phyloP scores from a whole-genome alignment of 2,329 filamentous ascomycete genomes.

The Graphium sp. region DNA sequence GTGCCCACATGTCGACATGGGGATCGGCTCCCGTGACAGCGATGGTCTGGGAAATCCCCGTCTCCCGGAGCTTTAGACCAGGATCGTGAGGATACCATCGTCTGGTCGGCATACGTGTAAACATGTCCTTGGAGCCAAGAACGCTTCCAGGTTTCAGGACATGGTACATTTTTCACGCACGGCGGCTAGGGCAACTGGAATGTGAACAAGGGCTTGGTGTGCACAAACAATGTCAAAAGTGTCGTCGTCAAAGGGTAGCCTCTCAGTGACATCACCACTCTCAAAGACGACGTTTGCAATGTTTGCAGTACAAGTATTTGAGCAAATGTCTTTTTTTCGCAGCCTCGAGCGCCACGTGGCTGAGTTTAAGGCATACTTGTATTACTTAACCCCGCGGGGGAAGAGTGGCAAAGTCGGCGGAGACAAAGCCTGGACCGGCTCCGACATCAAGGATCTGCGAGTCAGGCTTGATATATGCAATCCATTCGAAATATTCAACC shows the following conservation, averaged over 20 bases:
- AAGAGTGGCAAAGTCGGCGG: constrained; percentile 20
- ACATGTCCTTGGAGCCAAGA: too few species aligned
- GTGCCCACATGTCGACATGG: too few species aligned
- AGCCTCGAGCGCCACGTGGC: constrained; percentile 12
- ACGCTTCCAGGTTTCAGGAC: too few species aligned
- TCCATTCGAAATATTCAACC: too few species aligned
- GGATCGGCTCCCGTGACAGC: too few species aligned
- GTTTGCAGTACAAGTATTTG: too few species aligned
- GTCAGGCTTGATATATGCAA: constrained; percentile 17
- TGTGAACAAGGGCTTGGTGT: constrained; percentile 24
- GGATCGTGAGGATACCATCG: too few species aligned
- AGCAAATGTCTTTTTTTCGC: constrained; percentile 10
- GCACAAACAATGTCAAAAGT: constrained; percentile 24
- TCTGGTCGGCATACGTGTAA: too few species aligned
- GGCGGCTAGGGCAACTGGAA: too few species aligned
- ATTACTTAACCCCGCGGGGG: constrained; percentile 19
- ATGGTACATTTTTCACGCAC: too few species aligned
- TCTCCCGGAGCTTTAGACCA: too few species aligned
- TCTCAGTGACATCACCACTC: constrained; percentile 15
- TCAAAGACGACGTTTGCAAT: constrained; percentile 13
- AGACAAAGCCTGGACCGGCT: constrained; percentile 31
- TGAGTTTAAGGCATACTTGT: constrained; percentile 21
- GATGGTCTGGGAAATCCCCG: too few species aligned
- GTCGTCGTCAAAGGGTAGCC: constrained; percentile 19
- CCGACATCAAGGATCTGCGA: constrained; percentile 27